These are phyloP conservation scores for Hamigera avellanea DNA, from an alignment of 495 filamentous ascomycete species.

Conservation along the genomic window DNA sequence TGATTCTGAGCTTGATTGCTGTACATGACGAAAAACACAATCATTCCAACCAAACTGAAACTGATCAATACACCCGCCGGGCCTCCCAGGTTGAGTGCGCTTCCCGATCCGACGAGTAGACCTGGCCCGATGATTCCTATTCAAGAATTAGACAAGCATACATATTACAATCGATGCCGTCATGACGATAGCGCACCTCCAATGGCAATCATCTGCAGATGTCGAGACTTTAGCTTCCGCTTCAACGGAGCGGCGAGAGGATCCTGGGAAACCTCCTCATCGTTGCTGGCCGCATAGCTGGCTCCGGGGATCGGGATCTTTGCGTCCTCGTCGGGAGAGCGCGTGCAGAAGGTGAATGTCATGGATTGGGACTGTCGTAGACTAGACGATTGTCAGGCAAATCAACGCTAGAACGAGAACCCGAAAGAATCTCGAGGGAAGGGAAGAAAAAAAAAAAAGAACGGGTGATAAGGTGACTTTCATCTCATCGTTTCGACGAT, in stretches of 20 bases:
- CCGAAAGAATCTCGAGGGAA: too few species aligned
- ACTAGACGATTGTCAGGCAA: too few species aligned
- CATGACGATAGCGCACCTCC: conserved; percentile 21
- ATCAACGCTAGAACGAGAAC: too few species aligned
- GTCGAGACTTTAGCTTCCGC: conserved; percentile 50
- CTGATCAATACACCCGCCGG: conserved; percentile 53
- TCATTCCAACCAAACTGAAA: conserved; percentile 47
- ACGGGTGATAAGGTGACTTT: too few species aligned
- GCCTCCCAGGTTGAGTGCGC: conserved; percentile 47
- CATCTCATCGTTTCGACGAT: too few species aligned
- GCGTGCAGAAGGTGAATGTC: too few species aligned
- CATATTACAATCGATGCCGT: too few species aligned
- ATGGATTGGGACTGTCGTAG: too few species aligned
- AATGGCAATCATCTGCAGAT: conserved; percentile 63
- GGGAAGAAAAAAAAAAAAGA: too few species aligned
- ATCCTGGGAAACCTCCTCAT: conserved; percentile 3
- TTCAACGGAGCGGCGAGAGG: conserved; percentile 20
- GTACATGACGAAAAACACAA: conserved; percentile 53
- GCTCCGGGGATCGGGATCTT: too few species aligned
- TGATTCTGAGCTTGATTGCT: not conserved
- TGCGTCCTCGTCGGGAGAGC: too few species aligned
- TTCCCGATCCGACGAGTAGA: conserved; percentile 43
- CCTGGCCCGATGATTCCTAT: conserved; percentile 38
- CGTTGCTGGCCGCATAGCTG: too few species aligned
- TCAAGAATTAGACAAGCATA: not conserved